Conservation (phyloP, 139 green algal species). For the Micractinium sp. region DNA sequence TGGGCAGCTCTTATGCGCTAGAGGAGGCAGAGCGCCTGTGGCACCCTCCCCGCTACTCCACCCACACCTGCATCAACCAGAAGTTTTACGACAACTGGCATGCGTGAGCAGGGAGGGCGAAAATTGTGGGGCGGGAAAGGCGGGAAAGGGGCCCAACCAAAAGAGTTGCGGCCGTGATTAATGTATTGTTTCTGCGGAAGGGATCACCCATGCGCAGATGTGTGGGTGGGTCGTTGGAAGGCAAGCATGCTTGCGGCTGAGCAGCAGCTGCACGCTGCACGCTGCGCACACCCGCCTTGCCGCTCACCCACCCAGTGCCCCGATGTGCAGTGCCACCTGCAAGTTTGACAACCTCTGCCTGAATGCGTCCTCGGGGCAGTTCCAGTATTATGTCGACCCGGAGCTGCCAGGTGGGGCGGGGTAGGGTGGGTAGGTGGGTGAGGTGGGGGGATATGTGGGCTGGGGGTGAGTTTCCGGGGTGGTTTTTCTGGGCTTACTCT, state of each 20-base stretch:
- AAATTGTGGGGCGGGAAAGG: too few species aligned
- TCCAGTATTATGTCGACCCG: slow-evolving; percentile 33
- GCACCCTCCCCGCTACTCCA: slow-evolving; percentile 23
- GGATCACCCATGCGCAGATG: too few species aligned
- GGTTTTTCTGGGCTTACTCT: too few species aligned
- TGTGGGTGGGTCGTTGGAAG: too few species aligned
- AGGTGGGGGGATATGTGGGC: too few species aligned
- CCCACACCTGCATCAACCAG: slow-evolving; percentile 24
- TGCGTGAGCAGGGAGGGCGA: not conserved
- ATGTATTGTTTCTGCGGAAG: too few species aligned
- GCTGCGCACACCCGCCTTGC: not conserved
- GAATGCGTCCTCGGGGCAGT: slow-evolving; percentile 11
- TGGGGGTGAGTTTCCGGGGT: not conserved
- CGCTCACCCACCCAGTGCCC: not conserved
- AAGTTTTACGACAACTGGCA: slow-evolving; percentile 35
- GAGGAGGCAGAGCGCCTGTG: not conserved
- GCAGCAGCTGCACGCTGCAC: not conserved
- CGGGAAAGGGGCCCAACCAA: too few species aligned
- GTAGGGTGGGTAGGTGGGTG: not conserved
- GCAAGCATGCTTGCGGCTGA: too few species aligned
- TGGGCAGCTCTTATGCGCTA: not conserved
- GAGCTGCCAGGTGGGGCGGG: not conserved
- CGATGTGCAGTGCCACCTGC: slow-evolving; percentile 8
- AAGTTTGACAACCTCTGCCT: slow-evolving; percentile 43
- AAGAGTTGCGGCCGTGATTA: too few species aligned